Evolutionary conservation across 768 basidiomycete genomes (phyloP), one percentile per base, ranked within the genome.

Genomic region (Leccinum longicurvipes): DNA sequence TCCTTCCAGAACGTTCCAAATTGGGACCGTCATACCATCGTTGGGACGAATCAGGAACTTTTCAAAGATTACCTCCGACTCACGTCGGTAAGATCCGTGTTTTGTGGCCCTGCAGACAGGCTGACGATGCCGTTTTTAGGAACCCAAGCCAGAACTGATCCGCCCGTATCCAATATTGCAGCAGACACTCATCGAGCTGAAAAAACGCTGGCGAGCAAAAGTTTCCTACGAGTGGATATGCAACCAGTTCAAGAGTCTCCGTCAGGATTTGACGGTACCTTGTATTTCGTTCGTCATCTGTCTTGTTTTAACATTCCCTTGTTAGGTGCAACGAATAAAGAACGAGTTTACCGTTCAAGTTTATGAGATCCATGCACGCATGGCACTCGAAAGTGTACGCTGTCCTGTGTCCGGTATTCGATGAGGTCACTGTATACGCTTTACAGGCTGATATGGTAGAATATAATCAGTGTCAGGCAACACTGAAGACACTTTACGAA

Each of bases 331-430:
- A 76, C 87, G 97, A 29, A 97, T 99, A 63, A 98, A 97, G 77
- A 98, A 97, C 63, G 92, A 96, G 53, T 97, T 99, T 66, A 98
- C 97, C 7, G 93, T 96, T 25, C 82, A 88, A 71, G 97, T 97
- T 11, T 99, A 99, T 68, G 97, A 99, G 70, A 97, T 96, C 36
- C 97, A 99, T 74, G 97, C 93, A 24, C 86, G 97, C 31, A 96
- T 98, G 79, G 97, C 97, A 44, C 77, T 99, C 39, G 92, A 95
- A 81, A 86, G 84, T 64, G 93, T 93, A 73, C 55, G 84, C 73
- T 4, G 17, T 57, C 45, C 44, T 56, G 31, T 23, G 41, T 50
- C 27, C 17, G 34, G 25, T 31, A 10, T 50, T 41, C 25, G 52
- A 46, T 45, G 29, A 34, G 49, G 60, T 66, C 49, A 42, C 60